Conservation (phyloP, 371 early-diverging fungal species). For the Parasitella parasitica region DNA sequence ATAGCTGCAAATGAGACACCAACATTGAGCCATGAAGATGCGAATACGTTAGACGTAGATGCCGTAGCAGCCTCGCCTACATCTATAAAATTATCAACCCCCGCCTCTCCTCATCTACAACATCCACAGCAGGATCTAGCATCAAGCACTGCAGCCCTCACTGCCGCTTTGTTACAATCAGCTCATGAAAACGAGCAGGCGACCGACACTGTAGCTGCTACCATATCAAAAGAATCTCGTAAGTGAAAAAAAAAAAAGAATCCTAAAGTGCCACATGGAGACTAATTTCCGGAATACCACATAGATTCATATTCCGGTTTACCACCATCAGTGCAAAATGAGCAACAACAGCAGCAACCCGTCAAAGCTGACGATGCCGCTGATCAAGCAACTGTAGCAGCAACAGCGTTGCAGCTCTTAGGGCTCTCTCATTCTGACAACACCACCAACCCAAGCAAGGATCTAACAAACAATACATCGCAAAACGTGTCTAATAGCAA, state of each 20-base stretch:
- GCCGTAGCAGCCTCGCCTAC: constrained; percentile 12
- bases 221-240: constrained; percentile 36
- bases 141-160: constrained; percentile 21
- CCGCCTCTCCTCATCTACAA: neutral
- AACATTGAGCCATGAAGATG: neutral
- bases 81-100: neutral
- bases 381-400: constrained; percentile 30
- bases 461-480: neutral
- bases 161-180: constrained; percentile 30
- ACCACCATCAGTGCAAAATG: neutral
- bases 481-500: neutral
- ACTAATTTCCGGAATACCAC: neutral
- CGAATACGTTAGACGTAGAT: neutral
- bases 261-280: too few relatives aligned
- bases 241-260: neutral
- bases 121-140: constrained; percentile 7
- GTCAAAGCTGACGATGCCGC: constrained; percentile 5
- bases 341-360: neutral
- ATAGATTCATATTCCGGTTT: neutral
- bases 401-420: constrained; percentile 23
- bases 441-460: too few relatives aligned
- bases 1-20: constrained; percentile 5
- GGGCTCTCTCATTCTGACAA: constrained; percentile 10
- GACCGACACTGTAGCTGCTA: constrained; percentile 34
- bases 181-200: constrained; percentile 23